Base-by-base conservation (phyloP, 2,329 filamentous ascomycete genomes). In the Pseudopyrenochaeta lycopersici region DNA sequence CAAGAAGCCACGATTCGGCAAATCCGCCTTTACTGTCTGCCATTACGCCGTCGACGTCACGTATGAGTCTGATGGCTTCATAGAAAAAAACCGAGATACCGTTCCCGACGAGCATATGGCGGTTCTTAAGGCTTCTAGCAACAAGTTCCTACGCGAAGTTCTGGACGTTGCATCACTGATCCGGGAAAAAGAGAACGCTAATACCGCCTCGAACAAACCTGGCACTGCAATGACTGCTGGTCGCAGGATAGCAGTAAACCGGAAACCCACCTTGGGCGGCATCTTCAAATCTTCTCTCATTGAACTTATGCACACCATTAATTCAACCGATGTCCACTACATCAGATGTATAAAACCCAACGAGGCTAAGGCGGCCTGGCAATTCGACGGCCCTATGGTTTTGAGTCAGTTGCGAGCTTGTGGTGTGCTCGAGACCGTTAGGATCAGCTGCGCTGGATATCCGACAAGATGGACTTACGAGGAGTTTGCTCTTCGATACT, bases 301-400 rank as follows among this genome's bases (percentile, higher is more conserved):
- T 67, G 95, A 99, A 78, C 86, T 99, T 46, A 99, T 99, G 94
- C 85, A 87, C 74, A 99, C 95, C 4, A 99, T 99, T 78, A 97
- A 96, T 77, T 93, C 91, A 64, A 99, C 95, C 2, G 95, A 99
- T 74, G 95, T 98, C 17, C 95, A 99, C 78, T 99, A 99, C 78
- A 99, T 99, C 72, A 89, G 95, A 66, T 99, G 95, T 76, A 98
- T 99, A 79, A 99, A 99, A 80, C 95, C 95, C 29, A 99, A 99
- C 74, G 95, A 99, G 78, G 91, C 88, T 45, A 99, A 99, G 78
- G 91, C 91, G 70, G 87, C 95, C 0, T 99, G 95, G 95, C 94
- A 96, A 69, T 99, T 98, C 58, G 95, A 99, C 74, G 95, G 95
- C 0, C 95, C 96, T 2, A 99, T 99, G 95, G 95, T 99, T 64